Conservation (phyloP, 1,284 basidiomycete species). For the Boletus mariae region DNA sequence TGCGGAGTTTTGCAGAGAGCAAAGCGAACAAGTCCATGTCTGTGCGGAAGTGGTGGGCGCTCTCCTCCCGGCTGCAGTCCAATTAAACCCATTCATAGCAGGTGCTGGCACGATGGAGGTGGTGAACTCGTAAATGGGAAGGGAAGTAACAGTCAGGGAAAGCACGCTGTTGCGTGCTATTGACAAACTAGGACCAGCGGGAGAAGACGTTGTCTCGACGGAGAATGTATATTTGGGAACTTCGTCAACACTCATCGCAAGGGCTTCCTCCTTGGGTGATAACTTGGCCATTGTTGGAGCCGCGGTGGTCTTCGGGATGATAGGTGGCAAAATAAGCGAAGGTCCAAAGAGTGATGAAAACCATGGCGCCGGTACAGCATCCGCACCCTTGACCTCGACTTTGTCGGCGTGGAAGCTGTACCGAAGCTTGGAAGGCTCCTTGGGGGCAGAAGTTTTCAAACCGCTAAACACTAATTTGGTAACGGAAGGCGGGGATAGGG, state of each 20-base stretch:
- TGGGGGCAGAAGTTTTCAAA: conserved; percentile 50
- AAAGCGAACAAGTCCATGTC: conserved; percentile 46
- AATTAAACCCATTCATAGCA: conserved; percentile 37
- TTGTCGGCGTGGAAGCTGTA: conserved; percentile 54
- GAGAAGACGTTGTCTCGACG: conserved; percentile 25
- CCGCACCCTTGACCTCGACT: conserved; percentile 23
- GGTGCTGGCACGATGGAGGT: conserved; percentile 24
- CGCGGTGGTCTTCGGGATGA: neutral
- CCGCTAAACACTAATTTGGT: conserved; percentile 28
- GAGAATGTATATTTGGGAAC: conserved; percentile 32
- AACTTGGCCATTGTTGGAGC: conserved; percentile 10
- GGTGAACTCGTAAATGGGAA: conserved; percentile 45
- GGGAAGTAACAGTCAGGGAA: conserved; percentile 28
- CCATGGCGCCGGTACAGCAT: conserved; percentile 13
- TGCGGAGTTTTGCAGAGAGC: conserved; percentile 44
- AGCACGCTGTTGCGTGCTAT: conserved; percentile 36
- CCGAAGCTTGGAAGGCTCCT: conserved; percentile 69
- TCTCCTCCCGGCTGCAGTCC: conserved; percentile 41
- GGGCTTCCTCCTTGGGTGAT: conserved; percentile 34
- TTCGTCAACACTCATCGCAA: conserved; percentile 24
- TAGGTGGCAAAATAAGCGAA: neutral
- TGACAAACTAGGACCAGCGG: conserved; percentile 35
- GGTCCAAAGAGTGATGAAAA: conserved; percentile 21
- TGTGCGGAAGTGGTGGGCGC: conserved; percentile 21
- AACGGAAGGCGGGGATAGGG: conserved; percentile 18